Evolutionary conservation across 148 eudicot species (phyloP), one percentile per base, ranked within the genome.

Genomic region (Camellia lanceoleosa): DNA sequence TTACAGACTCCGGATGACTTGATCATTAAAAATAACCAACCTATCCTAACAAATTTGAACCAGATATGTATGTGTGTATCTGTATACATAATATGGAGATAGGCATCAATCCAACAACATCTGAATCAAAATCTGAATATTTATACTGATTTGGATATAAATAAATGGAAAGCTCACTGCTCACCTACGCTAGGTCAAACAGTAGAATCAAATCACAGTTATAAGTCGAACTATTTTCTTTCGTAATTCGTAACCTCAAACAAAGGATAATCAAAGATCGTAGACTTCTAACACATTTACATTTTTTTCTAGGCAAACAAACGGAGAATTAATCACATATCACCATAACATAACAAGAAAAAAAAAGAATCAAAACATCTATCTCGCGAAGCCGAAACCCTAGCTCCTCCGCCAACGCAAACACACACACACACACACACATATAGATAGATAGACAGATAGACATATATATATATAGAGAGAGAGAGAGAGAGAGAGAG

Each of bases 51-150:
- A 30, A 30, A 30, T 30, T 30, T 30, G 38, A 30, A 30, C 38
- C 38, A 30, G 38, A 30, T 30, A 30, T 30, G 38, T 30, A 30
- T 30, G 38, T 30, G 38, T 30, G 38, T 30, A 30, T 30, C 38
- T 30, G 38, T 30, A 30, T 30, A 30, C 0, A 30, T 30, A 30
- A 30, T 30, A 30, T 30, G 38, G 38, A 30, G 38, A 30, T 30
- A 30, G 38, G 38, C 38, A 30, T 30, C 38, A 30, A 30, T 30
- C 38, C 38, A 30, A 30, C 38, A 30, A 30, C 38, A 30, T 30
- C 38, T 30, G 38, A 30, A 85, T 93, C 97, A 77, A 92, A 47
- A 47, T 47, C 51, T 47, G 51, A 47, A 47, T 47, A 5, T 47
- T 7, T 47, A 47, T 47, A 7, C 51, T 47, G 7, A 47, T 2